These are phyloP conservation scores for Leccinum barrowsii DNA, from an alignment of 768 basidiomycete genomes.

Conservation along the genomic window DNA sequence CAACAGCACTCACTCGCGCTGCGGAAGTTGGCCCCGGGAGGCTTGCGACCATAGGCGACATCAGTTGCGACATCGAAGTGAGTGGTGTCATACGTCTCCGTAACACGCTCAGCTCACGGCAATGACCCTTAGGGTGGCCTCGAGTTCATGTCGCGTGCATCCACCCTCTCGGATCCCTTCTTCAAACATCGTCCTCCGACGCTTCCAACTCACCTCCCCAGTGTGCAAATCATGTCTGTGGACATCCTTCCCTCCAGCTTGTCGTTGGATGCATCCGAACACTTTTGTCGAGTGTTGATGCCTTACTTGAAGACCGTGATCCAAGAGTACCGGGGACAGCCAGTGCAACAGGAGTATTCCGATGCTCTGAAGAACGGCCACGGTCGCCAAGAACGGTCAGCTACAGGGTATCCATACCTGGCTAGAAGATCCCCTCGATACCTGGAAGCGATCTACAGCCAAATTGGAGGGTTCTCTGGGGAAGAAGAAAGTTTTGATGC, in stretches of 20 bases:
- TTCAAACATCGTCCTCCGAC: slow-evolving; percentile 47
- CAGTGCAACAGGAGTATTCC: slow-evolving; percentile 25
- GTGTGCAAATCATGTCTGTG: slow-evolving; percentile 80
- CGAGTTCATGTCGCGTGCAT: slow-evolving; percentile 72
- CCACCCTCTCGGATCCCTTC: slow-evolving; percentile 76
- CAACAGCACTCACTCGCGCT: slow-evolving; percentile 45
- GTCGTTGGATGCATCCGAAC: slow-evolving; percentile 73
- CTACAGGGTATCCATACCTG: slow-evolving; percentile 53
- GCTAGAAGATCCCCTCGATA: slow-evolving; percentile 52
- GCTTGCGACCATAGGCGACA: slow-evolving; percentile 76
- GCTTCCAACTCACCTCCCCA: slow-evolving; percentile 45
- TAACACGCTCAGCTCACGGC: not conserved
- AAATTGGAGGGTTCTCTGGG: slow-evolving; percentile 10
- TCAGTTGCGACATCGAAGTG: slow-evolving; percentile 85
- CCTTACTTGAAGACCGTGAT: slow-evolving; percentile 68
- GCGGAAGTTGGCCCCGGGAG: slow-evolving; percentile 49
- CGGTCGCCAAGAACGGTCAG: slow-evolving; percentile 58
- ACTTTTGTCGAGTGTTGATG: slow-evolving; percentile 64
- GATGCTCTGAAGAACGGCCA: slow-evolving; percentile 63
- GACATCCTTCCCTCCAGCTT: slow-evolving; percentile 89
- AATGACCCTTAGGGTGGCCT: slow-evolving; percentile 63
- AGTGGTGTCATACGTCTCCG: slow-evolving; percentile 4
- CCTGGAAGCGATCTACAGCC: slow-evolving; percentile 32
- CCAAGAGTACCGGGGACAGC: slow-evolving; percentile 33
- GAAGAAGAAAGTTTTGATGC: slow-evolving; percentile 70